Evolutionary conservation across 768 basidiomycete genomes (phyloP).

Genomic region (Podaxis sp.): DNA sequence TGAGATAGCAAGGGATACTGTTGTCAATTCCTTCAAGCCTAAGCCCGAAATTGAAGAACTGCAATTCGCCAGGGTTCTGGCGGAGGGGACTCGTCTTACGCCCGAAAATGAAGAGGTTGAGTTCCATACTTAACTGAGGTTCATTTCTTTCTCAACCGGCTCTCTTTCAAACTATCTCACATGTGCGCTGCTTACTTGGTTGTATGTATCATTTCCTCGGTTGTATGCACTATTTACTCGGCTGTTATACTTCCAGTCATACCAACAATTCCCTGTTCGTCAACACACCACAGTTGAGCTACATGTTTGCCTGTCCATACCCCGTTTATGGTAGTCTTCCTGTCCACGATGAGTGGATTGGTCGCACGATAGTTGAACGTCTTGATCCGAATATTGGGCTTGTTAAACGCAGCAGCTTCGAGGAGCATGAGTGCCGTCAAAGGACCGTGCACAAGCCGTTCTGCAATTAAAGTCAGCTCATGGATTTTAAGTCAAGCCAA

Average conservation of each 20-base stretch:
- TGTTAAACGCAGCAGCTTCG: constrained; percentile 49
- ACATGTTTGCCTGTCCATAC: constrained; percentile 33
- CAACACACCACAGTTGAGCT: constrained; percentile 54
- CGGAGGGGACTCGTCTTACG: not conserved
- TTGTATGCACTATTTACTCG: not conserved
- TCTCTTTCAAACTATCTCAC: constrained; percentile 29
- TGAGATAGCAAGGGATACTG: not conserved
- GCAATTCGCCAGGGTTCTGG: not conserved
- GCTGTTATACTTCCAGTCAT: constrained; percentile 54
- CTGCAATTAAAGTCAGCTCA: constrained; percentile 27
- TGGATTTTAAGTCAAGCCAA: not conserved
- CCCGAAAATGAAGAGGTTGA: not conserved
- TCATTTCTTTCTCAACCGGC: no score
- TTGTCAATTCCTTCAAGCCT: not conserved
- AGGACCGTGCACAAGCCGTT: constrained; percentile 83
- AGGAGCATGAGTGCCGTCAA: constrained; percentile 77
- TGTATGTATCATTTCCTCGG: not conserved
- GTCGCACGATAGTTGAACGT: constrained; percentile 68
- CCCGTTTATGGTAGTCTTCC: constrained; percentile 43
- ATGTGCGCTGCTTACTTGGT: not conserved
- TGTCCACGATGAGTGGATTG: constrained; percentile 57
- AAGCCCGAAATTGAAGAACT: not conserved
- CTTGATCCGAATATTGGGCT: constrained; percentile 41
- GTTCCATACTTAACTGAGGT: not conserved
- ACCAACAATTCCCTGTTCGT: constrained; percentile 53